phyloP scores from a whole-genome alignment of 2,329 filamentous ascomycete genomes.

The Pyricularia sp. region DNA sequence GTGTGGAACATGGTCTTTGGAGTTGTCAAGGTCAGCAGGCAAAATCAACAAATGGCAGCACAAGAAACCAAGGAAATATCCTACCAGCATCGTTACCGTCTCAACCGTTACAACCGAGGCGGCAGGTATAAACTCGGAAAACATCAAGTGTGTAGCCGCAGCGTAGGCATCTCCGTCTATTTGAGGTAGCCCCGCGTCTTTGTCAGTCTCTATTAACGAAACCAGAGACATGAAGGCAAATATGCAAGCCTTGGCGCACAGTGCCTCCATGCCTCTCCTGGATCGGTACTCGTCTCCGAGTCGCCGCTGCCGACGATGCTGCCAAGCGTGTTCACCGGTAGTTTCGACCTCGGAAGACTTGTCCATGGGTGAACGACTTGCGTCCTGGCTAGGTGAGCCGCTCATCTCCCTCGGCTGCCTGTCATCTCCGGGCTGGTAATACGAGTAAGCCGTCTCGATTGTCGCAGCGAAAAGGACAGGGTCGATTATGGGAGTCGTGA shows the following conservation, averaged over 20 bases:
- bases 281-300: slow-evolving; percentile 6
- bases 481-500: slow-evolving; percentile 37
- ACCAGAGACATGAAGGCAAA: slow-evolving; percentile 35
- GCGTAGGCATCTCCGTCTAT: slow-evolving; percentile 31
- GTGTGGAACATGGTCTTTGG: neutral
- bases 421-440: neutral
- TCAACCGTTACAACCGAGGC: slow-evolving; percentile 33
- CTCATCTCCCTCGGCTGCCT: slow-evolving; percentile 7
- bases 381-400: neutral
- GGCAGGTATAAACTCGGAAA: slow-evolving; percentile 33
- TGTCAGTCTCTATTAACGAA: slow-evolving; percentile 14
- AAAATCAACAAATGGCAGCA: neutral
- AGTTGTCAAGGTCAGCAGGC: neutral
- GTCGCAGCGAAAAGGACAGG: slow-evolving; percentile 33
- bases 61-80: neutral
- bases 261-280: slow-evolving; percentile 12
- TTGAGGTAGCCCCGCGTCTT: slow-evolving; percentile 4
- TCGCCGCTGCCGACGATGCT: neutral
- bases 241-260: slow-evolving; percentile 34
- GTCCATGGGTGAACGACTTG: neutral
- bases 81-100: slow-evolving; percentile 36
- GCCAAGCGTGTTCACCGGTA: neutral
- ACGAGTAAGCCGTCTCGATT: slow-evolving; percentile 31
- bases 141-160: slow-evolving; percentile 28
- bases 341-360: neutral